These are phyloP conservation scores for Aphanomyces cochlioides DNA, from an alignment of 352 stramenopile genomes.

Conservation along the genomic window DNA sequence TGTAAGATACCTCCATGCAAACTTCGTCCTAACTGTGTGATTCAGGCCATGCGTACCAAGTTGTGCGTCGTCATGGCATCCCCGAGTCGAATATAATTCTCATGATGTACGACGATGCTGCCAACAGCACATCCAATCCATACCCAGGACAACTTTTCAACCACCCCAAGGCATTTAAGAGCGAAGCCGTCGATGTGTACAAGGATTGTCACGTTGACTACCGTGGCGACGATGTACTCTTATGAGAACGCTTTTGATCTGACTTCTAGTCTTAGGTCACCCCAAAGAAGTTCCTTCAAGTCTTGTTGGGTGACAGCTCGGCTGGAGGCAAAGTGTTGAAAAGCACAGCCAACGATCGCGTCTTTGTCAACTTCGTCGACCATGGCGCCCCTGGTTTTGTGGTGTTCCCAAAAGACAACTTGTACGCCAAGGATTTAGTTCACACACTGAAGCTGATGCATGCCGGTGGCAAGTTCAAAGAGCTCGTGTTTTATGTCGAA, in stretches of 20 bases:
- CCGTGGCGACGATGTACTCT: constrained; percentile 45
- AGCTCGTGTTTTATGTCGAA: constrained; percentile 90
- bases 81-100: constrained; percentile 85
- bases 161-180: constrained; percentile 51
- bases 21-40: too few species aligned
- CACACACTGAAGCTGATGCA: constrained; percentile 76
- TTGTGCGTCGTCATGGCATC: constrained; percentile 84
- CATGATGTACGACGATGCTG: constrained; percentile 93
- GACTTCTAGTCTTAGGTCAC: constrained; percentile 43
- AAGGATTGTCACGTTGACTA: constrained; percentile 77
- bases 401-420: constrained; percentile 70
- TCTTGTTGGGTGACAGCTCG: constrained; percentile 76
- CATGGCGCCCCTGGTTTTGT: constrained; percentile 84
- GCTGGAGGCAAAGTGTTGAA: constrained; percentile 75
- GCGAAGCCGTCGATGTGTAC: constrained; percentile 79
- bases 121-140: constrained; percentile 70
- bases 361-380: constrained; percentile 93
- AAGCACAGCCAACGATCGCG: constrained; percentile 77
- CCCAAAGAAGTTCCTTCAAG: constrained; percentile 81
- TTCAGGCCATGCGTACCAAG: constrained; percentile 82
- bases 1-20: constrained; percentile 31
- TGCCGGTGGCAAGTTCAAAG: constrained; percentile 81
- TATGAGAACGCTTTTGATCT: neutral
- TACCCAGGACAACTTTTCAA: constrained; percentile 89
- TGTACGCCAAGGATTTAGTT: constrained; percentile 68